phyloP scores from a whole-genome alignment of 768 basidiomycete species.

The Mycena maculata region DNA sequence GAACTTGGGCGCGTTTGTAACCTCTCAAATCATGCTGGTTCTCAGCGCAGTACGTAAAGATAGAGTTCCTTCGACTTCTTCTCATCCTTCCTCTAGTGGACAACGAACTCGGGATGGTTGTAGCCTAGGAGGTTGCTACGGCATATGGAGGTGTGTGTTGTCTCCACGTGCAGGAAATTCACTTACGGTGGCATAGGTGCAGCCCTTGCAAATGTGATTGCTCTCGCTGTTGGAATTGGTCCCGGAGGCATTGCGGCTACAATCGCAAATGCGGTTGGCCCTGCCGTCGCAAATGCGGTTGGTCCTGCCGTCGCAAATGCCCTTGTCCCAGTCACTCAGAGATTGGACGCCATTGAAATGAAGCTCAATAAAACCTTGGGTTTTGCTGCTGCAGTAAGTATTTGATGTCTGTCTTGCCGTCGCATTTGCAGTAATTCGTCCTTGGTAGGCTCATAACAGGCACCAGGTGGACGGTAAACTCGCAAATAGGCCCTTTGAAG shows the following conservation, averaged over 20 bases:
- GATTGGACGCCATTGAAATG: neutral
- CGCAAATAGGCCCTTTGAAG: slow-evolving; percentile 9
- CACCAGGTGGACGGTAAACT: slow-evolving; percentile 1
- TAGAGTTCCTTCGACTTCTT: neutral
- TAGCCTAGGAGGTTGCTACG: neutral
- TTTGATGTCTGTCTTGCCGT: neutral
- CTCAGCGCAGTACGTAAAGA: neutral
- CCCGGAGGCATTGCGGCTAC: no score
- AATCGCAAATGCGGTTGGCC: neutral
- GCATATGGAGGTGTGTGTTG: neutral
- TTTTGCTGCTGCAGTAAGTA: neutral
- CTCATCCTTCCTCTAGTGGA: neutral
- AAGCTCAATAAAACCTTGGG: neutral
- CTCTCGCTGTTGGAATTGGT: neutral
- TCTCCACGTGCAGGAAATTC: neutral
- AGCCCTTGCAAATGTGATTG: neutral
- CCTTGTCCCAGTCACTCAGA: neutral
- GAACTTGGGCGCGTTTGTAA: neutral
- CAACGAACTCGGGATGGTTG: neutral
- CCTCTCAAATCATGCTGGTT: neutral
- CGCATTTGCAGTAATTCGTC: neutral
- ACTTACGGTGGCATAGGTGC: neutral
- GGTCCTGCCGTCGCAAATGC: neutral
- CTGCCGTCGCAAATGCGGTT: neutral
- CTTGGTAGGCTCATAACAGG: slow-evolving; percentile 1